Evolutionary conservation across 257 asterid species (phyloP), one percentile per base, ranked within the genome.

Genomic region (Solanum pinnatisectum): DNA sequence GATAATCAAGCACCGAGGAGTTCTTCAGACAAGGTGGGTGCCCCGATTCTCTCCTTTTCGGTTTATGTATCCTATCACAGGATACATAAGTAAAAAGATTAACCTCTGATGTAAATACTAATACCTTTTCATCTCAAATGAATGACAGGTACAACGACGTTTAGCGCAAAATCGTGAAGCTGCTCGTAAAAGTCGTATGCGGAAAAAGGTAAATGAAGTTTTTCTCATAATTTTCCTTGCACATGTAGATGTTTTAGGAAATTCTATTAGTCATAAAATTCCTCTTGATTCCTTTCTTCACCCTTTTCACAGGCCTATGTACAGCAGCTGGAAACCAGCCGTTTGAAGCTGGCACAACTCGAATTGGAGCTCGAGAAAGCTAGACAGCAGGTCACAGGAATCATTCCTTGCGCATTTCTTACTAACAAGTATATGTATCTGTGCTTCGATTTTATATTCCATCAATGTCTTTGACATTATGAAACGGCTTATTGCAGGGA

Each of bases 81-180:
- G 32, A 30, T 81, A 36, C 33, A 40, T 3, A 30, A 46, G 40
- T 79, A 81, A 27, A 81, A 44, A 81, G 40, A 44, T 60, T 27
- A 5, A 32, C 27, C 32, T 72, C 70, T 16, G 82, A 32, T 32
- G 22, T 13, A 35, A 32, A 56, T 20, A 56, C 65, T 42, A 2
- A 88, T 5, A 32, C 37, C 3, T 42, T 15, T 32, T 23, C 37
- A 42, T 63, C 32, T 59, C 67, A 68, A 52, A 36, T 88, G 71
- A 42, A 32, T 87, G 84, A 87, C 92, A 96, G 98, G 94, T 92
- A 32, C 95, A 92, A 88, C 90, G 98, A 74, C 96, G 99, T 18
- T 89, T 95, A 87, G 99, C 98, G 0, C 99, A 97, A 87, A 97
- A 97, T 87, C 98, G 99, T 1, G 98, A 95, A 91, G 99, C 99